Evolutionary conservation across 2,329 filamentous ascomycete species (phyloP).

Genomic region (Aulographum hederae): DNA sequence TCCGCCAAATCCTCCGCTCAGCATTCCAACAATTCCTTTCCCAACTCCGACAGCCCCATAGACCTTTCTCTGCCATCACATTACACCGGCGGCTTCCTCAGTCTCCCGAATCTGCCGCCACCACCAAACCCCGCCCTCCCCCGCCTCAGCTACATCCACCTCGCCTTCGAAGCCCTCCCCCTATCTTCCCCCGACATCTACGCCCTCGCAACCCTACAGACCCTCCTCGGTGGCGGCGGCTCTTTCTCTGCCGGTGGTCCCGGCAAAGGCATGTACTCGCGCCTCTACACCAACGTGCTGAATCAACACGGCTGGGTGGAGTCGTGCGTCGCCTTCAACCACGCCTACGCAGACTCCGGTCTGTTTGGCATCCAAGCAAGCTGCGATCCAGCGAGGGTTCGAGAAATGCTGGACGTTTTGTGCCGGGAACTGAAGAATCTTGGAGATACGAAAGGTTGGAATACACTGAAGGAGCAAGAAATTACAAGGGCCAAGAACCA

Average conservation of each 20-base stretch:
- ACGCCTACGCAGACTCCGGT: conserved; percentile 89
- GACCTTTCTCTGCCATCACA: conserved; percentile 15
- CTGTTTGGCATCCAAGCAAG: conserved; percentile 85
- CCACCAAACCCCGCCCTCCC: conserved; percentile 61
- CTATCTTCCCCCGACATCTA: conserved; percentile 89
- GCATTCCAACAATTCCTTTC: conserved; percentile 24
- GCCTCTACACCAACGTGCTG: conserved; percentile 90
- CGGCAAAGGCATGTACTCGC: conserved; percentile 97
- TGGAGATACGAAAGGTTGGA: conserved; percentile 56
- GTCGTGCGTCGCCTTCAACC: conserved; percentile 89
- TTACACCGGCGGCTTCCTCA: conserved; percentile 89
- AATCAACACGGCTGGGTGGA: conserved; percentile 98
- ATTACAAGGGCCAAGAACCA: conserved; percentile 95
- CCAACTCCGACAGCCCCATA: conserved; percentile 31
- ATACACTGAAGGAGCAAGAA: conserved; percentile 53
- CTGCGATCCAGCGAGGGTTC: conserved; percentile 62
- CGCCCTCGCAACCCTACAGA: conserved; percentile 86
- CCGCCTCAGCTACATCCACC: conserved; percentile 77
- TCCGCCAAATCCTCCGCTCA: conserved; percentile 43
- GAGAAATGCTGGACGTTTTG: conserved; percentile 84
- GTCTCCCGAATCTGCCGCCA: conserved; percentile 62
- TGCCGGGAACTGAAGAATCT: conserved; percentile 73
- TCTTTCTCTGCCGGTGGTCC: conserved; percentile 94
- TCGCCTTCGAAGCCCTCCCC: conserved; percentile 87
- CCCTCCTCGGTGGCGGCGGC: conserved; percentile 83